A percentile compares a stretch with the other conserved stretches of the same genome.
Evolutionary conservation across 23 red algal species (phyloP).

Genomic region (Agarophyton chilense): DNA sequence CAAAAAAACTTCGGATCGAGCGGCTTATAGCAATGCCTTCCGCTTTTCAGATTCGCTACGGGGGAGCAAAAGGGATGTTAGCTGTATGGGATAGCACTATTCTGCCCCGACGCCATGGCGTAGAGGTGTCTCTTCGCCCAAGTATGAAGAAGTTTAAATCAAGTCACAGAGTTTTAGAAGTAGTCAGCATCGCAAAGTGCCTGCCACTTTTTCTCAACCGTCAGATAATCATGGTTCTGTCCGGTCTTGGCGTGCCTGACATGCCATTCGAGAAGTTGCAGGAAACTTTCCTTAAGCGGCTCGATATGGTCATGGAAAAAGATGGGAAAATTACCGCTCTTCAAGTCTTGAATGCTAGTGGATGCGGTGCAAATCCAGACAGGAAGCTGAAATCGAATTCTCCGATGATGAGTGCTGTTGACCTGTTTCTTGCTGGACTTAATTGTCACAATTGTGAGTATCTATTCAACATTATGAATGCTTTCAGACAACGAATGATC

Average conservation of each 20-base stretch:
- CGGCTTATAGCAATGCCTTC: neutral
- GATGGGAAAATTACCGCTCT: neutral
- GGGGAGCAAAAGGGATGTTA: slow-evolving; percentile 51
- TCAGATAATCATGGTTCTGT: slow-evolving; percentile 38
- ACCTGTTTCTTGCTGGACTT: slow-evolving; percentile 8
- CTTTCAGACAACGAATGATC: slow-evolving; percentile 12
- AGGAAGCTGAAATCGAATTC: neutral
- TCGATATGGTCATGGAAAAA: neutral
- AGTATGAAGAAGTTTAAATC: slow-evolving; percentile 53
- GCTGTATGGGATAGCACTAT: slow-evolving; percentile 9
- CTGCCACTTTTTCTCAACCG: slow-evolving; percentile 36
- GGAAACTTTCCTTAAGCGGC: neutral
- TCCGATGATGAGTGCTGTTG: slow-evolving; percentile 2
- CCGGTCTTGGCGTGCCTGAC: slow-evolving; percentile 39
- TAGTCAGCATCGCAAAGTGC: slow-evolving; percentile 13
- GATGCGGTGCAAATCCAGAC: neutral
- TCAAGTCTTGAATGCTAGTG: neutral
- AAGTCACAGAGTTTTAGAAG: slow-evolving; percentile 16
- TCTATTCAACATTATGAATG: slow-evolving; percentile 47
- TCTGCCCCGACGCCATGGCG: neutral
- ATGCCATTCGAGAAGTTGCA: slow-evolving; percentile 1
- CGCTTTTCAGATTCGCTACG: slow-evolving; percentile 33
- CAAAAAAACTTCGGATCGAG: slow-evolving; percentile 7
- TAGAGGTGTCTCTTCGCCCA: slow-evolving; percentile 3
- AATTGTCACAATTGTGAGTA: slow-evolving; percentile 4